phyloP scores from a whole-genome alignment of 2,329 filamentous ascomycete species.

The Ascocoryne sarcoides region DNA sequence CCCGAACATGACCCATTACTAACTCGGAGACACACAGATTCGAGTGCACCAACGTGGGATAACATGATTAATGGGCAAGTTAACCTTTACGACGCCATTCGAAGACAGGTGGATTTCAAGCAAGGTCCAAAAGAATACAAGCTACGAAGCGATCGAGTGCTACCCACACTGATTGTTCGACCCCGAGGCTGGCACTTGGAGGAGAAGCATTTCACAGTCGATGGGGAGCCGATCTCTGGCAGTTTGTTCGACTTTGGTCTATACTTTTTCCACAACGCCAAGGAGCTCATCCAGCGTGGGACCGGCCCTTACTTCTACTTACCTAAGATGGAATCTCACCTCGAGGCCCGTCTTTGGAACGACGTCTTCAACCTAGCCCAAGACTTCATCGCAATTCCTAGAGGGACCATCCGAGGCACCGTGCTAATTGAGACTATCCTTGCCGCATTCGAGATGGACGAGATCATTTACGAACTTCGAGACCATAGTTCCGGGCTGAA shows the following conservation, averaged over 20 bases:
- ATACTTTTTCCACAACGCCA: slow-evolving; percentile 98
- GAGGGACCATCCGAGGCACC: slow-evolving; percentile 89
- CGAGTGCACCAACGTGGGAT: slow-evolving; percentile 92
- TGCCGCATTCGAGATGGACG: slow-evolving; percentile 98
- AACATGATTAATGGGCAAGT: slow-evolving; percentile 99
- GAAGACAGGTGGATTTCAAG: slow-evolving; percentile 92
- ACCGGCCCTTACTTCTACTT: slow-evolving; percentile 95
- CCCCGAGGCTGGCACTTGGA: slow-evolving; percentile 96
- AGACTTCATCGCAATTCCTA: slow-evolving; percentile 80
- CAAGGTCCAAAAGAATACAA: slow-evolving; percentile 94
- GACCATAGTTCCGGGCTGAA: slow-evolving; percentile 95
- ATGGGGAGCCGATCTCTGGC: slow-evolving; percentile 89
- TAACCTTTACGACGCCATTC: slow-evolving; percentile 93
- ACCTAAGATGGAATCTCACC: slow-evolving; percentile 95
- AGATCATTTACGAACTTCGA: slow-evolving; percentile 98
- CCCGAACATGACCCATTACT: slow-evolving; percentile 2
- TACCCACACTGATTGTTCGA: slow-evolving; percentile 87
- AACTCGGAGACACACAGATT: slow-evolving; percentile 50
- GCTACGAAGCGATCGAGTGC: slow-evolving; percentile 78
- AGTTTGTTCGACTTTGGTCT: slow-evolving; percentile 94
- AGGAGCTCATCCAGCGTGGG: slow-evolving; percentile 75
- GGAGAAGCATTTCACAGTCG: slow-evolving; percentile 95
- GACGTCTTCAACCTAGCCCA: slow-evolving; percentile 94
- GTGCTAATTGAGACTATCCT: slow-evolving; percentile 97
- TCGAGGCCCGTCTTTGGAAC: slow-evolving; percentile 96